Evolutionary conservation across 139 green algal genomes (phyloP), one percentile per base, ranked within the genome.

Genomic region (Desmodesmus armatus): DNA sequence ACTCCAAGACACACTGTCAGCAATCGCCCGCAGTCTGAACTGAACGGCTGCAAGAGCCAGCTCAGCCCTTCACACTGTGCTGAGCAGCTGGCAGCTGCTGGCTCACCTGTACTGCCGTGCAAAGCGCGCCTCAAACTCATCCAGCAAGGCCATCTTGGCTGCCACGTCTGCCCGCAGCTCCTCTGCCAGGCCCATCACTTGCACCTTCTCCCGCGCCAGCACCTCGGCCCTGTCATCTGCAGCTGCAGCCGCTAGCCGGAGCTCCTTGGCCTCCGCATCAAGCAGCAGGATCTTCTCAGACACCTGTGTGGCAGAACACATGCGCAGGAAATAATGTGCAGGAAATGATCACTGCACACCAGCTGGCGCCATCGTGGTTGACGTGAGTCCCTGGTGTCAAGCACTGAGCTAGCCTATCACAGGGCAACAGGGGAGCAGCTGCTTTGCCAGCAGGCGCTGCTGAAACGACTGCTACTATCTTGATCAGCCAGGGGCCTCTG

Each of bases 101-200:
- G 35, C 47, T 33, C 66, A 93, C 89, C 73, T 88, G 90, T 89
- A 94, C 85, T 95, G 90, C 25, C 87, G 53, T 25, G 82, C 78
- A 75, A 94, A 96, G 41, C 88, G 85, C 65, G 87, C 86, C 80
- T 96, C 91, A 78, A 96, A 96, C 67, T 93, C 89, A 47, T 95
- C 91, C 85, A 95, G 91, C 80, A 95, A 83, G n/a, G 65, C 66
- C 85, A 94, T 90, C 82, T 94, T 94, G 60, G 92, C 90, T 51
- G 84, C 49, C 55, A 95, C 73, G 66, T 94, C 87, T 15, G 74
- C 66, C 0, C 84, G 80, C 67, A 94, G 85, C 74, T 90, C 85
- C n/a, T 91, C 89, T 69, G 73, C 63, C 37, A 83, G 27, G 44
- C 17, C 39, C 11, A 69, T 51, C 35, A 69, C 23, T 47, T 82